Evolutionary conservation across 2,329 filamentous ascomycete species (phyloP), one percentile per base, ranked within the genome.

Genomic region (Aspergillus nomiae): DNA sequence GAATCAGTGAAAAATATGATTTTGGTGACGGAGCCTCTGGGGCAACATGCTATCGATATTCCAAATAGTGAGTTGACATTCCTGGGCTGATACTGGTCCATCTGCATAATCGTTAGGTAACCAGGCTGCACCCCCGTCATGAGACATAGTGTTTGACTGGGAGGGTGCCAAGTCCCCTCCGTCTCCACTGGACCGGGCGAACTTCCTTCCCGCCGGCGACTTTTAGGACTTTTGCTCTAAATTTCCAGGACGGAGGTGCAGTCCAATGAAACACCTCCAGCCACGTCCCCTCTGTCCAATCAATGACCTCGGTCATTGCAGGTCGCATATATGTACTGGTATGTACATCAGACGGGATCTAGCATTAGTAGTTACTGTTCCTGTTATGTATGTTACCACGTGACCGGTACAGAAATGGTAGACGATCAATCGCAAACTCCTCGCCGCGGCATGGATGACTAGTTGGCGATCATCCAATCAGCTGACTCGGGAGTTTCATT

Each of bases 171-270:
- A 55, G 51, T 26, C 8, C 34, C n/a, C 21, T 16, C 21, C 14
- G 51, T 36, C 51, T 26, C 51, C 51, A 55, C 51, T 36, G n/a
- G 34, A 38, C 51, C 51, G 51, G 51, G 3, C 26, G 51, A 38
- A 55, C 51, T 55, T 55, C 51, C 51, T 24, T 55, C 51, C 51
- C 34, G 30, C 51, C 51, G 51, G 24, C 34, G 36, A n/a, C 26
- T 38, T 38, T 38, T 38, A n/a, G 16, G n/a, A 28, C 7, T 53
- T 53, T 53, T 21, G 38, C 38, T 41, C 38, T 41, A 14, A 16
- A 41, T n/a, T 10, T 41, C 19, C 7, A 9, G 8, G 14, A 34
- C 43, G 24, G 45, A 4, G 45, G n/a, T 24, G 21, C 6, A 26
- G 16, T 12, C 24, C 24, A 48, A 48, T 48, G 24, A 48, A 26